Evolutionary conservation across 441 rosid genomes (phyloP).

Genomic region (Manihot esculenta): DNA sequence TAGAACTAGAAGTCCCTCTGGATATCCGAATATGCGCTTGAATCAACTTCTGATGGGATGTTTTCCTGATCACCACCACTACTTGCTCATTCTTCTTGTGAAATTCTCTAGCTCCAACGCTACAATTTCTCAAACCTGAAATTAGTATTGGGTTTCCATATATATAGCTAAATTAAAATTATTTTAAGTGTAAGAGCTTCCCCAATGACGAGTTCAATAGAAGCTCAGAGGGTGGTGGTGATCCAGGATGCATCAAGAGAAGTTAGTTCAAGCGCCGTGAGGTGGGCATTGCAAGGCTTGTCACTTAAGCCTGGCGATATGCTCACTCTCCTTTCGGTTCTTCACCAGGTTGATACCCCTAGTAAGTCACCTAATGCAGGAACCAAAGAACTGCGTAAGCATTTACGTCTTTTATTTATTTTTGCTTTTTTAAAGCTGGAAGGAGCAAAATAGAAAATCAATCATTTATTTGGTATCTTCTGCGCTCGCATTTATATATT

Average conservation of each 20-base stretch:
- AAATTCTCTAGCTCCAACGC: background rate
- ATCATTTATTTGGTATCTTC: background rate
- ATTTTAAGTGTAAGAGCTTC: background rate
- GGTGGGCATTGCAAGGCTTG: slow-evolving; percentile 39
- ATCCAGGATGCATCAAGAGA: slow-evolving; percentile 46
- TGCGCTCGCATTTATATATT: background rate
- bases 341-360: slow-evolving; percentile 31
- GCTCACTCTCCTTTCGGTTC: slow-evolving; percentile 37
- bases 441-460: background rate
- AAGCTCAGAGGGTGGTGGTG: slow-evolving; percentile 44
- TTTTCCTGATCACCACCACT: background rate
- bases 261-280: slow-evolving; percentile 32
- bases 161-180: no score
- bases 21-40: slow-evolving; percentile 10
- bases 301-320: slow-evolving; percentile 43
- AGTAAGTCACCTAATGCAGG: slow-evolving; percentile 24
- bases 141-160: no score
- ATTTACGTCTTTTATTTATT: background rate
- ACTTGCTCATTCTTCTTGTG: background rate
- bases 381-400: slow-evolving; percentile 26
- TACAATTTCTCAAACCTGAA: background rate
- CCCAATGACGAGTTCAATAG: background rate
- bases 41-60: slow-evolving; percentile 9
- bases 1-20: background rate
- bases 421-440: no score